phyloP scores from a whole-genome alignment of 2,329 filamentous ascomycete species.

The Xylaria multiplex region DNA sequence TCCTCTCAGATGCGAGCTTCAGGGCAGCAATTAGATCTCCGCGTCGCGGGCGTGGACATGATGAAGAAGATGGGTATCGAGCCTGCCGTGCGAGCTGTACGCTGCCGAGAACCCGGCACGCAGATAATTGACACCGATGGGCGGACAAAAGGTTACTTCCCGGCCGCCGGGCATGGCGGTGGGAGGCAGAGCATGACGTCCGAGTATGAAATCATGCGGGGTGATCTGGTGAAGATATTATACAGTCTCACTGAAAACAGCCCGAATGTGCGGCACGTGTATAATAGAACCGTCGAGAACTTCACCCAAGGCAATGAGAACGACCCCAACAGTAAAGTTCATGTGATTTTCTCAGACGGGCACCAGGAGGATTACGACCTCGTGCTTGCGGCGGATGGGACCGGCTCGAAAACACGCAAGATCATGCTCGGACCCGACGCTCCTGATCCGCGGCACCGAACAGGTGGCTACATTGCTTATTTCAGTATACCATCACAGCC shows the following conservation, averaged over 20 bases:
- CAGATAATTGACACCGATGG: constrained; percentile 50
- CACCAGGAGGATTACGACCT: constrained; percentile 58
- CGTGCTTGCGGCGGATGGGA: constrained; percentile 64
- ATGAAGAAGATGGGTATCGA: constrained; percentile 54
- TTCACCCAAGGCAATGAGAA: constrained; percentile 45
- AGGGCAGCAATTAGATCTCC: constrained; percentile 58
- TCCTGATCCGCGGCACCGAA: constrained; percentile 34
- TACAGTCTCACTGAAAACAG: constrained; percentile 32
- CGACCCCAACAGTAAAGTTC: constrained; percentile 37
- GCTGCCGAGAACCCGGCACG: constrained; percentile 54
- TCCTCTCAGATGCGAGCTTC: constrained; percentile 51
- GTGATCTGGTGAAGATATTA: constrained; percentile 50
- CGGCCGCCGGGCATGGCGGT: constrained; percentile 46
- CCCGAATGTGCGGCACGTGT: constrained; percentile 43
- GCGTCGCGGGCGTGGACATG: constrained; percentile 53
- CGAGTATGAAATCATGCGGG: constrained; percentile 53
- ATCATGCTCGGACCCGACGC: constrained; percentile 48
- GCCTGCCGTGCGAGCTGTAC: constrained; percentile 48
- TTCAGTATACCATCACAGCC: constrained; percentile 41
- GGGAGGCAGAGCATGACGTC: constrained; percentile 48
- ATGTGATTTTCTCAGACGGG: constrained; percentile 56
- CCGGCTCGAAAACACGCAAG: constrained; percentile 58
- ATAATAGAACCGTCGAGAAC: constrained; percentile 42
- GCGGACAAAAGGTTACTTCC: constrained; percentile 43
- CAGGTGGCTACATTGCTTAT: constrained; percentile 44